These are phyloP conservation scores for Hypsizygus ulmarius DNA, from an alignment of 1,284 basidiomycete species.

Conservation along the genomic window DNA sequence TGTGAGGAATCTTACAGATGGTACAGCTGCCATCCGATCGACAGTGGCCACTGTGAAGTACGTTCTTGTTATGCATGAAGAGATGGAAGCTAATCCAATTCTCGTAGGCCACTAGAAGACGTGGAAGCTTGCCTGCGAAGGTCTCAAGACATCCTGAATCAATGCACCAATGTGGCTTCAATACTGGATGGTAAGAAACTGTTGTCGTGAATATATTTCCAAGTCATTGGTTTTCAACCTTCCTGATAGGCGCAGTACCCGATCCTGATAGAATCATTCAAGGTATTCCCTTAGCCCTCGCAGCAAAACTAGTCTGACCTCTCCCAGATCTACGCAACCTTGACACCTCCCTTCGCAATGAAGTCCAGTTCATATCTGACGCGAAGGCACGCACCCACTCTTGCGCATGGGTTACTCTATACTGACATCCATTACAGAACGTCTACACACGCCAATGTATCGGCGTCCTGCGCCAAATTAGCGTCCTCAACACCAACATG, in stretches of 20 bases:
- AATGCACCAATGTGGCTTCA: slow-evolving; percentile 51
- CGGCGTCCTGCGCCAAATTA: slow-evolving; percentile 65
- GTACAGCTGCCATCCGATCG: slow-evolving; percentile 57
- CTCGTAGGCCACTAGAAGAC: slow-evolving; percentile 53
- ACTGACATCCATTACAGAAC: slow-evolving; percentile 50
- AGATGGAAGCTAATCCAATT: slow-evolving; percentile 7
- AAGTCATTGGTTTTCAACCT: slow-evolving; percentile 4
- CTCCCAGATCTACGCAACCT: slow-evolving; percentile 58
- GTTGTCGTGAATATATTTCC: slow-evolving; percentile 11
- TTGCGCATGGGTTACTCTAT: slow-evolving; percentile 15
- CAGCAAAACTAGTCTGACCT: slow-evolving; percentile 1
- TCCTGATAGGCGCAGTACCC: slow-evolving; percentile 41
- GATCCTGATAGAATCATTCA: slow-evolving; percentile 53
- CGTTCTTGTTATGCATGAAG: slow-evolving; percentile 20
- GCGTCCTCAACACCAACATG: slow-evolving; percentile 72
- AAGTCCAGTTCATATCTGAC: slow-evolving; percentile 54
- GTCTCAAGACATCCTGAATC: slow-evolving; percentile 57
- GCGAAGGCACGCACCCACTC: slow-evolving; percentile 50
- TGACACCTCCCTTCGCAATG: slow-evolving; percentile 58
- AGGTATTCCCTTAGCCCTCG: slow-evolving; percentile 37
- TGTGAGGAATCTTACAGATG: slow-evolving; percentile 54
- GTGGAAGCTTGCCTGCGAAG: slow-evolving; percentile 52
- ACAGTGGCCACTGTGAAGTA: slow-evolving; percentile 50
- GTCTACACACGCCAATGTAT: slow-evolving; percentile 73
- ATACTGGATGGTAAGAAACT: slow-evolving; percentile 47